These are phyloP conservation scores for Cucumis melo DNA, from an alignment of 306 rosid species.

Conservation along the genomic window DNA sequence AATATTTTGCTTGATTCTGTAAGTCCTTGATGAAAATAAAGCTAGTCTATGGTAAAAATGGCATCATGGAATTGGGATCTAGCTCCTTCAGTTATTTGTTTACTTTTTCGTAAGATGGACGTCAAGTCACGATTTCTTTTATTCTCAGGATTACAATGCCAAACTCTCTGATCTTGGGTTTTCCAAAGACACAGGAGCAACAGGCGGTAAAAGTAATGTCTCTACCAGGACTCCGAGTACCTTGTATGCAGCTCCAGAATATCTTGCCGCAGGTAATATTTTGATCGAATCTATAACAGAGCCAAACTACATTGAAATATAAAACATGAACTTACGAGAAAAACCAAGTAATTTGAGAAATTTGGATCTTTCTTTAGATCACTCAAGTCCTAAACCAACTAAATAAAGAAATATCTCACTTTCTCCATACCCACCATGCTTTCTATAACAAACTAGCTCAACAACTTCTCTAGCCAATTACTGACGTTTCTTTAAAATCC, in stretches of 20 bases:
- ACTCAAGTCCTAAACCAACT: too few species aligned
- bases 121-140: background rate
- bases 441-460: too few species aligned
- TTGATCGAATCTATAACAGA: too few species aligned
- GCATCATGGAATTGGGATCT: background rate
- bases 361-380: too few species aligned
- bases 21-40: slow-evolving; percentile 9
- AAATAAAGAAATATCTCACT: too few species aligned
- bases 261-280: slow-evolving; percentile 42
- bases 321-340: too few species aligned
- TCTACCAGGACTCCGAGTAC: slow-evolving; percentile 50
- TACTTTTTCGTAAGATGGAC: background rate
- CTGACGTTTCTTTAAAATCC: too few species aligned
- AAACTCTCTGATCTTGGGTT: slow-evolving; percentile 62
- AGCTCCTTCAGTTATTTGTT: background rate
- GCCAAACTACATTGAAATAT: too few species aligned
- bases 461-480: too few species aligned
- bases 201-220: slow-evolving; percentile 43
- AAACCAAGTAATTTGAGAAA: too few species aligned
- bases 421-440: too few species aligned
- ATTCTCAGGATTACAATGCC: slow-evolving; percentile 35
- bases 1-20: slow-evolving; percentile 52
- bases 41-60: background rate
- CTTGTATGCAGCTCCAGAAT: slow-evolving; percentile 57
- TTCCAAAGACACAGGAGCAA: slow-evolving; percentile 47